Conservation (phyloP, 2,329 filamentous ascomycete species). For the Ambrosiella xylebori region DNA sequence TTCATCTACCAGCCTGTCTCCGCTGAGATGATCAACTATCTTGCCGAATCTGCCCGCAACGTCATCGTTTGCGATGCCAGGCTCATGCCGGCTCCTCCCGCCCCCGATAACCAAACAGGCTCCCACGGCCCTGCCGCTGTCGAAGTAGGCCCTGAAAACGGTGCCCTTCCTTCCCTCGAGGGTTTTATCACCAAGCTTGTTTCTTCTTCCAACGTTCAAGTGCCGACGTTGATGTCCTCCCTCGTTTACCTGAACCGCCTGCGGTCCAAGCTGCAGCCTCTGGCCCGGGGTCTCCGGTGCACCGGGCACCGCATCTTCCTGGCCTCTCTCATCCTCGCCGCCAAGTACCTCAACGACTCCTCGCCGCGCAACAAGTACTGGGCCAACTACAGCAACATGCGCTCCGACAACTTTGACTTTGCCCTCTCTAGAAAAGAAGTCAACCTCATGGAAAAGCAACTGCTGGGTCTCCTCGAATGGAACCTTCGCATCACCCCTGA, state of each 20-base stretch:
- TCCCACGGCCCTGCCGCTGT: slow-evolving; percentile 27
- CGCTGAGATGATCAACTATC: slow-evolving; percentile 59
- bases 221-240: slow-evolving; percentile 91
- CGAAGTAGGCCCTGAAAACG: slow-evolving; percentile 30
- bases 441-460: slow-evolving; percentile 98
- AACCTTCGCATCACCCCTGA: slow-evolving; percentile 71
- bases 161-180: slow-evolving; percentile 60
- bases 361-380: slow-evolving; percentile 99
- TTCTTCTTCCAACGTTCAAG: slow-evolving; percentile 85
- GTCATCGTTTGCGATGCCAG: slow-evolving; percentile 64
- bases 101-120: slow-evolving; percentile 28
- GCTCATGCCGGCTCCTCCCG: slow-evolving; percentile 30
- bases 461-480: slow-evolving; percentile 89
- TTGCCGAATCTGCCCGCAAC: slow-evolving; percentile 54
- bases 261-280: slow-evolving; percentile 69
- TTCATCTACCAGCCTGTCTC: slow-evolving; percentile 65
- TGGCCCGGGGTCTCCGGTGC: slow-evolving; percentile 90
- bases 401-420: slow-evolving; percentile 47
- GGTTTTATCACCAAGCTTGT: slow-evolving; percentile 86
- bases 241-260: slow-evolving; percentile 83
- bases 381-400: slow-evolving; percentile 79
- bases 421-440: slow-evolving; percentile 91
- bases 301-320: slow-evolving; percentile 97
- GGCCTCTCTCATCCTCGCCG: slow-evolving; percentile 65
- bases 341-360: slow-evolving; percentile 97